Conservation (phyloP, 345 rosid genomes). For the Eucalyptus cloeziana region DNA sequence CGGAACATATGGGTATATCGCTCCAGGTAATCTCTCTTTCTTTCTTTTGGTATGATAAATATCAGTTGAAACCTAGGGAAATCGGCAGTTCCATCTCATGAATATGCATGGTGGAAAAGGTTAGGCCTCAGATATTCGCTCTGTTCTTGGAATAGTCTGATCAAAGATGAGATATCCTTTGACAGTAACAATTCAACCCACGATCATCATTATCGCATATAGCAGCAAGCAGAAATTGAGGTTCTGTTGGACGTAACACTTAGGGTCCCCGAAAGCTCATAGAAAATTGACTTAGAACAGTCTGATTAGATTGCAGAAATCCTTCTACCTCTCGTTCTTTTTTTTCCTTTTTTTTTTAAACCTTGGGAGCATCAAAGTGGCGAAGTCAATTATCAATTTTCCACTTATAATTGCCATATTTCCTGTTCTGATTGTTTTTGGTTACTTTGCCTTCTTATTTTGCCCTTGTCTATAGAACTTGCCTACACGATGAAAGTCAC, state of each 20-base stretch:
- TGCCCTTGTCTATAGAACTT: constrained; percentile 5
- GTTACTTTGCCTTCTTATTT: not conserved
- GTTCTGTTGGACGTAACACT: not conserved
- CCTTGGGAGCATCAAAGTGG: not conserved
- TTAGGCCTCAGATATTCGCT: not conserved
- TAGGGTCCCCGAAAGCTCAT: not conserved
- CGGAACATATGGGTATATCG: constrained; percentile 11
- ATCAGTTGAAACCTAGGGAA: not conserved
- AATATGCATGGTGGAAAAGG: not conserved
- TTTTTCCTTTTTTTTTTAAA: not conserved
- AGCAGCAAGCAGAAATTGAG: not conserved
- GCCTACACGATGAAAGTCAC: constrained; percentile 22
- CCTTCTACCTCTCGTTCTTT: not conserved
- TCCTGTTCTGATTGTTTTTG: not conserved
- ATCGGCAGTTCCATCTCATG: not conserved
- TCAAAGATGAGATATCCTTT: not conserved
- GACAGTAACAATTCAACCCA: not conserved
- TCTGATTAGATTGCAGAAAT: not conserved
- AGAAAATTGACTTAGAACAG: not conserved
- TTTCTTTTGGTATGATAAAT: not conserved
- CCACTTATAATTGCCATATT: not conserved
- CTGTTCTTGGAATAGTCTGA: not conserved
- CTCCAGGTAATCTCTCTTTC: constrained; percentile 5
- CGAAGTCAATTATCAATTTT: not conserved
- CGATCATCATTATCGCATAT: not conserved